These are phyloP conservation scores for Leishmania turanica DNA, from an alignment of 208 protist genomes.

Conservation along the genomic window DNA sequence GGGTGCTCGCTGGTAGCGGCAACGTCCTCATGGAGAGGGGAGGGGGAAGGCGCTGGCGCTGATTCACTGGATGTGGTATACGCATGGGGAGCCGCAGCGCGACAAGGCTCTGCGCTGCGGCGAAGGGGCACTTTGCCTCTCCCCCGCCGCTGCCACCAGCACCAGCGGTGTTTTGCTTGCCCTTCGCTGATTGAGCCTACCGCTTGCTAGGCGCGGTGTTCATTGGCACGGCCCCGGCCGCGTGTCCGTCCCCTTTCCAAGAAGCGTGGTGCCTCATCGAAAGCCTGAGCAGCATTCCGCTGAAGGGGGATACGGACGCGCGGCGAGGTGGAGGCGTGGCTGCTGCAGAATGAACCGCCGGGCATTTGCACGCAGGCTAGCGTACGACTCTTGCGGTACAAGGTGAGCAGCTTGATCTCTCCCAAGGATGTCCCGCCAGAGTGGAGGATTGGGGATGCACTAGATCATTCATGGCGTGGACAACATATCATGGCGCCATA, in stretches of 20 bases:
- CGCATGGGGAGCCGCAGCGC: conserved; percentile 38
- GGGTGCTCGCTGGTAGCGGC: conserved; percentile 16
- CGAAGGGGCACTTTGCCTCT: no score
- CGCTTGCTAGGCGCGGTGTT: conserved; percentile 1
- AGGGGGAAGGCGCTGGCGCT: conserved; percentile 48
- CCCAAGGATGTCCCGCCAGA: conserved; percentile 6
- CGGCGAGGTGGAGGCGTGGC: conserved; percentile 43
- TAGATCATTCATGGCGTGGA: conserved; percentile 40
- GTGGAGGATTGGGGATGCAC: conserved; percentile 41
- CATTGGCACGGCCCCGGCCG: no score
- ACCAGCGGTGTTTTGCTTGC: no score
- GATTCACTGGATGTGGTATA: conserved; percentile 55
- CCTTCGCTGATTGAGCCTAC: no score
- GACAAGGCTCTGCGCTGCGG: conserved; percentile 17
- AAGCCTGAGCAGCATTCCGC: no score
- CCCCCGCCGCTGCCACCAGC: no score
- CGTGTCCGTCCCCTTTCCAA: no score
- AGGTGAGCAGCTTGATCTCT: conserved; percentile 49
- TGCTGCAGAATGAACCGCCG: conserved; percentile 36
- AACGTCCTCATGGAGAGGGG: conserved; percentile 12
- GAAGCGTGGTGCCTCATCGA: no score
- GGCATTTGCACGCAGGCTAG: conserved; percentile 41
- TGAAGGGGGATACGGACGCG: not conserved
- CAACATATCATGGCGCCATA: conserved; percentile 19
- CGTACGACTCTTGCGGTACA: conserved; percentile 45